Conservation (phyloP, 1,139 yeast species). For the Geotrichum reessii region DNA sequence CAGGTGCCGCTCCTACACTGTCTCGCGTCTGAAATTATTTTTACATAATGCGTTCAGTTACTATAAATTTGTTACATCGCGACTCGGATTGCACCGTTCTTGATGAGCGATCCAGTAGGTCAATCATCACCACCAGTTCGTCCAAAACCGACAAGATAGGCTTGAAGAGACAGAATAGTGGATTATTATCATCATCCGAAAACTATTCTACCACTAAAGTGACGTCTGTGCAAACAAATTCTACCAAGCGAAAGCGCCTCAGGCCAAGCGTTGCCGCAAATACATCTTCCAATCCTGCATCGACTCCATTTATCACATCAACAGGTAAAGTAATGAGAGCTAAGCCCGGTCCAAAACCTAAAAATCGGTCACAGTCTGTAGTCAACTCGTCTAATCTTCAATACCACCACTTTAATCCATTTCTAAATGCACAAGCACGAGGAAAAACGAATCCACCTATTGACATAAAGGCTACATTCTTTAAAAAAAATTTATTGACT, state of each 20-base stretch:
- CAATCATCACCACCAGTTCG: background rate
- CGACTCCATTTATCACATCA: background rate
- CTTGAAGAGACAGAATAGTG: too few relatives aligned
- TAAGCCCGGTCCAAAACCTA: background rate
- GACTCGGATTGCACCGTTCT: background rate
- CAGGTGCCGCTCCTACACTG: background rate
- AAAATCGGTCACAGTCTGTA: background rate
- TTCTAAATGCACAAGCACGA: slow-evolving; percentile 11
- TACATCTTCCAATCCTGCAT: background rate
- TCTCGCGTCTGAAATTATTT: background rate
- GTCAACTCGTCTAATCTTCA: background rate
- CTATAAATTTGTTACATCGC: background rate
- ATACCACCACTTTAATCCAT: slow-evolving; percentile 4
- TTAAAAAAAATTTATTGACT: slow-evolving; percentile 25
- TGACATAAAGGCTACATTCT: slow-evolving; percentile 4
- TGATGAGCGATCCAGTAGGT: background rate
- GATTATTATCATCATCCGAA: too few relatives aligned
- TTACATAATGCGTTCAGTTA: background rate
- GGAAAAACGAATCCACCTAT: background rate
- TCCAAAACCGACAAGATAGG: background rate
- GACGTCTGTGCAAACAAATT: background rate
- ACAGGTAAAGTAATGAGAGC: background rate
- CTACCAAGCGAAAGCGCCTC: background rate
- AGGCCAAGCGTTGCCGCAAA: background rate
- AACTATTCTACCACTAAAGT: background rate